phyloP scores from a whole-genome alignment of 2,329 filamentous ascomycete genomes.

The Alternaria arborescens region DNA sequence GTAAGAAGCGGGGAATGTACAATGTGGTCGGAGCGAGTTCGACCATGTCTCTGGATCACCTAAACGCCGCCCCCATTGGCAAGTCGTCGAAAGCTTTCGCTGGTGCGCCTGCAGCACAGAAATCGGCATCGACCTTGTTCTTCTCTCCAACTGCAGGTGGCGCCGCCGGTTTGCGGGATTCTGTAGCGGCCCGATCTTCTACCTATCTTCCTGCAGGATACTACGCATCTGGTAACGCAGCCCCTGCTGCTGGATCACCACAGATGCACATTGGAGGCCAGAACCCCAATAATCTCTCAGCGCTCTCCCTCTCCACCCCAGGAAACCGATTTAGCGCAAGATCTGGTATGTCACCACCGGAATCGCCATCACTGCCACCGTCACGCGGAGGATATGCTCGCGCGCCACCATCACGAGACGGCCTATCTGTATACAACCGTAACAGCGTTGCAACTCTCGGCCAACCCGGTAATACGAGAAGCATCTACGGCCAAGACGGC shows the following conservation, averaged over 20 bases:
- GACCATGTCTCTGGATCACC: constrained; percentile 64
- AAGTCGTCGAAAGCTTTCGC: constrained; percentile 43
- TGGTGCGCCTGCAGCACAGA: constrained; percentile 37
- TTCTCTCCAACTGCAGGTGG: constrained; percentile 88
- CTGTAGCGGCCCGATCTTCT: constrained; percentile 70
- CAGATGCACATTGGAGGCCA: constrained; percentile 56
- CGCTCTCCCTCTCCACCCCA: constrained; percentile 38
- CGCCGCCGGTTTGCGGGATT: constrained; percentile 57
- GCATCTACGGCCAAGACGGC: constrained; percentile 41
- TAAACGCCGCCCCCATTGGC: constrained; percentile 48
- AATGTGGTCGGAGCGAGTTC: constrained; percentile 60
- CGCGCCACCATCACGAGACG: constrained; percentile 45
- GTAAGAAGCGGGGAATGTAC: constrained; percentile 52
- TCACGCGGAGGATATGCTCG: constrained; percentile 46
- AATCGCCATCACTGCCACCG: constrained; percentile 48
- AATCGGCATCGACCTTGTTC: constrained; percentile 71
- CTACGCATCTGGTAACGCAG: constrained; percentile 75
- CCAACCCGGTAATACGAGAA: constrained; percentile 44
- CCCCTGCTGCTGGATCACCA: constrained; percentile 52
- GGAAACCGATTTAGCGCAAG: constrained; percentile 47
- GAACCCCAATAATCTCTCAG: constrained; percentile 39
- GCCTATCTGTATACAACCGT: constrained; percentile 44
- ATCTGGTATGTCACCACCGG: constrained; percentile 46
- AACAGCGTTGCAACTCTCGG: constrained; percentile 49
- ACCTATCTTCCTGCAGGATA: constrained; percentile 90